phyloP scores from a whole-genome alignment of 2,329 filamentous ascomycete genomes.

The Aaosphaeria pasadenensis region DNA sequence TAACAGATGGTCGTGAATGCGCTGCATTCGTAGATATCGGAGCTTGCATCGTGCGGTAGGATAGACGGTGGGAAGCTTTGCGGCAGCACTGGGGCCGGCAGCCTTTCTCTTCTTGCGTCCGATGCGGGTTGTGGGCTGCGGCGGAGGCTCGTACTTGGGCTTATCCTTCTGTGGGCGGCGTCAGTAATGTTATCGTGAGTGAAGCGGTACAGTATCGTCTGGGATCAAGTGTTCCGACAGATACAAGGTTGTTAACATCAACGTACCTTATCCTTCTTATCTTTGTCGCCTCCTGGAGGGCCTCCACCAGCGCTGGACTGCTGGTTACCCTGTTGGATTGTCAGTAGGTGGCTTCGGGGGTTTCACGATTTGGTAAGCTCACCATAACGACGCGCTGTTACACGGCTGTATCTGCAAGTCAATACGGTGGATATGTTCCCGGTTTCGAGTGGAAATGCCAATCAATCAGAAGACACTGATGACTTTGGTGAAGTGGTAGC shows the following conservation, averaged over 20 bases:
- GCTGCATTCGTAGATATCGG: constrained; percentile 94
- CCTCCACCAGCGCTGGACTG: constrained; percentile 83
- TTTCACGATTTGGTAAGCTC: constrained; percentile 17
- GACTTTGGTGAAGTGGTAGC: background rate
- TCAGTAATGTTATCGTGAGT: constrained; percentile 10
- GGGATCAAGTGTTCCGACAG: too few relatives aligned
- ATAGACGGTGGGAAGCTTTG: constrained; percentile 91
- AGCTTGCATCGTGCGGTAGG: constrained; percentile 97
- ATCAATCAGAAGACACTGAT: background rate
- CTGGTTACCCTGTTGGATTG: constrained; percentile 64
- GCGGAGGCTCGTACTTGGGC: constrained; percentile 99
- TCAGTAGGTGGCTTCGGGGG: constrained; percentile 36
- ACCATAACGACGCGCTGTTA: constrained; percentile 30
- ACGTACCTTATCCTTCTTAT: constrained; percentile 75
- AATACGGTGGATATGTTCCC: background rate
- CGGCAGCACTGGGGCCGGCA: constrained; percentile 86
- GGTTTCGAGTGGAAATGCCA: too few relatives aligned
- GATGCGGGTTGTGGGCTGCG: constrained; percentile 92
- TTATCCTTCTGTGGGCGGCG: constrained; percentile 77
- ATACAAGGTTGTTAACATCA: too few relatives aligned
- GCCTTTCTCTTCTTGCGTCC: constrained; percentile 98
- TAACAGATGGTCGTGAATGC: constrained; percentile 94
- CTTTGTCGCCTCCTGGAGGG: constrained; percentile 70
- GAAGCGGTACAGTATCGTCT: constrained; percentile 1
- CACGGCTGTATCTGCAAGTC: background rate